A percentile compares a stretch with the other conserved stretches of the same genome.
Evolutionary conservation across 78 protist genomes (phyloP).

Genomic region (Dictyostelium capitatum): DNA sequence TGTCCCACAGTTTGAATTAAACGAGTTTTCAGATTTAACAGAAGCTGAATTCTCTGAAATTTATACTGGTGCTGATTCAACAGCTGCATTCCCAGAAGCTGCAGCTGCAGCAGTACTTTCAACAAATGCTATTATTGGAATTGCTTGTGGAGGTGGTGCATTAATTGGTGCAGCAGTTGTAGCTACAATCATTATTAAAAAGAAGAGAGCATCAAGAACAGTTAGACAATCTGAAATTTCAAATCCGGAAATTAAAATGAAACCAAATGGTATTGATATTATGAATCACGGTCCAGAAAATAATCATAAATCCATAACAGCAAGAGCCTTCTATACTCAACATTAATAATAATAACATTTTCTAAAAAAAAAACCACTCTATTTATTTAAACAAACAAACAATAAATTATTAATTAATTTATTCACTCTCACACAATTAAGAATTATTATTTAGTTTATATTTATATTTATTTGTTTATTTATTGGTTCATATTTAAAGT

Average conservation of each 20-base stretch:
- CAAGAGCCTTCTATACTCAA: background rate
- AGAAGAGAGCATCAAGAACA: background rate
- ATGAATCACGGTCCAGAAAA: background rate
- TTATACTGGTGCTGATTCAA: constrained; percentile 28
- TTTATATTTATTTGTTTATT: too few relatives aligned
- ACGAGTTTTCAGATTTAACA: constrained; percentile 23
- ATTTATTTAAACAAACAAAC: too few relatives aligned
- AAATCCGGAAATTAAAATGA: background rate
- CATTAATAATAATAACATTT: too few relatives aligned
- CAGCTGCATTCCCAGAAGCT: background rate
- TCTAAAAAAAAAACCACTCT: too few relatives aligned
- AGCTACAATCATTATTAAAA: background rate
- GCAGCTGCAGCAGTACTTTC: constrained; percentile 10
- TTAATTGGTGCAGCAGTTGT: constrained; percentile 7
- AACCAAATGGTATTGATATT: constrained; percentile 20
- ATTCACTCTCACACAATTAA: too few relatives aligned
- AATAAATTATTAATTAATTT: too few relatives aligned
- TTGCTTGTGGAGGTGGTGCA: constrained; percentile 29
- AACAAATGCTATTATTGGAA: constrained; percentile 38
- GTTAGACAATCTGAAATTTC: background rate
- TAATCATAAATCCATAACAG: constrained; percentile 34
- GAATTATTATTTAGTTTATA: too few relatives aligned
- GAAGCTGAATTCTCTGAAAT: background rate
- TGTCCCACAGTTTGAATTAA: background rate
- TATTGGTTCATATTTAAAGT: background rate